A percentile compares a stretch with the other conserved stretches of the same genome.
These are phyloP conservation scores for Cutaneotrichosporon spelunceum DNA, from an alignment of 1,284 basidiomycete species.

Conservation along the genomic window DNA sequence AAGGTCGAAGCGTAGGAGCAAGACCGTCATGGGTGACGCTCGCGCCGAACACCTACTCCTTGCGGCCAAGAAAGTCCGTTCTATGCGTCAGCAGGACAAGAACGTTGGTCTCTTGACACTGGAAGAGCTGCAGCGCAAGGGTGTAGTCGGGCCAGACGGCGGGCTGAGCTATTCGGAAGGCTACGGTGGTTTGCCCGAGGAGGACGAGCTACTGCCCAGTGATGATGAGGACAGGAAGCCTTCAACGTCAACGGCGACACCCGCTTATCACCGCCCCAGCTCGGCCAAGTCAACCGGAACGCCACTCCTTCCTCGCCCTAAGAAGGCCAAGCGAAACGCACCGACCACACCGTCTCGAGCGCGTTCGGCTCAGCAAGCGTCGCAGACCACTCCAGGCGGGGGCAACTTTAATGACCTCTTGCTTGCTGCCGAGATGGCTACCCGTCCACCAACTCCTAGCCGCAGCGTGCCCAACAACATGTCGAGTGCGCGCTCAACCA, in stretches of 20 bases:
- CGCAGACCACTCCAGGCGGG: slow-evolving; percentile 45
- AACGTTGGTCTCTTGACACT: slow-evolving; percentile 39
- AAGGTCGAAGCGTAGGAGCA: not conserved
- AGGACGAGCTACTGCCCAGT: slow-evolving; percentile 18
- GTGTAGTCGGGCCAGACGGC: slow-evolving; percentile 45
- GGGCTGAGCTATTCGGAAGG: slow-evolving; percentile 47
- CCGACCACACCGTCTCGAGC: slow-evolving; percentile 35
- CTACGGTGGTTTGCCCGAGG: slow-evolving; percentile 35
- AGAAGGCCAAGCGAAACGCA: slow-evolving; percentile 31
- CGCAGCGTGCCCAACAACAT: slow-evolving; percentile 23
- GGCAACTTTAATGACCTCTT: slow-evolving; percentile 47
- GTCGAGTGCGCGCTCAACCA: slow-evolving; percentile 38
- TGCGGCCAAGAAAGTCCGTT: slow-evolving; percentile 45
- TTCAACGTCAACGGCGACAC: slow-evolving; percentile 3
- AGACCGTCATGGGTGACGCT: slow-evolving; percentile 46
- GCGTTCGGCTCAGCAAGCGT: slow-evolving; percentile 20
- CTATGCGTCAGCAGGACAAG: slow-evolving; percentile 32
- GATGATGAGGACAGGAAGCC: slow-evolving; percentile 24
- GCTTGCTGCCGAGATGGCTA: slow-evolving; percentile 47
- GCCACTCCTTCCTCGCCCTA: slow-evolving; percentile 34
- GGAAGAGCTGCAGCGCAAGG: slow-evolving; percentile 39
- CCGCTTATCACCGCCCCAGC: not conserved
- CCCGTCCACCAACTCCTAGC: slow-evolving; percentile 38
- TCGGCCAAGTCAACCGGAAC: slow-evolving; percentile 15
- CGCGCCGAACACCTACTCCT: slow-evolving; percentile 48